phyloP scores from a whole-genome alignment of 2,329 filamentous ascomycete species.

The Raffaelea arxii region DNA sequence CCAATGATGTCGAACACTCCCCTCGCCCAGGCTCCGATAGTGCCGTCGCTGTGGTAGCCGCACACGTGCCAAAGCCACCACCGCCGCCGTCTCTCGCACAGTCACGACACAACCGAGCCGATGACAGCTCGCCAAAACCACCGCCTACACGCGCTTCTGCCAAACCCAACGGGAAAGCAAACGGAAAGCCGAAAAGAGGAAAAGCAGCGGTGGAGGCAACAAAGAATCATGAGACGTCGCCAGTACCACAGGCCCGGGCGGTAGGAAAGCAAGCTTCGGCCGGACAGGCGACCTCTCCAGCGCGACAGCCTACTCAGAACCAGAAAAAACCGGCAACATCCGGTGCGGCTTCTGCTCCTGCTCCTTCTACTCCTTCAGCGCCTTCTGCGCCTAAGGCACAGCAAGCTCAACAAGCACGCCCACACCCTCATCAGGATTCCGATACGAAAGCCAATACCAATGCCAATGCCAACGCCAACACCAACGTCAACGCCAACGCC shows the following conservation, averaged over 20 bases:
- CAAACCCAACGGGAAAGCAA: no score
- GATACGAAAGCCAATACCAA: conserved; percentile 5
- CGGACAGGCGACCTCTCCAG: no score
- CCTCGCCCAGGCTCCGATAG: not conserved
- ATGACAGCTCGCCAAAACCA: no score
- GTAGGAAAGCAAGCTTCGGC: no score
- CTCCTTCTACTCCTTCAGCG: not conserved
- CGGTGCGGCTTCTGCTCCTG: not conserved
- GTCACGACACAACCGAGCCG: conserved; percentile 12
- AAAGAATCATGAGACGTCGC: no score
- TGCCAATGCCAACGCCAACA: conserved; percentile 19
- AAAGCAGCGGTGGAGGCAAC: not conserved
- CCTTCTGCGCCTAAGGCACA: not conserved
- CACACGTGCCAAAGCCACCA: not conserved
- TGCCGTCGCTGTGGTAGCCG: not conserved
- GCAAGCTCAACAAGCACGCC: not conserved
- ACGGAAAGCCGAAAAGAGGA: not conserved
- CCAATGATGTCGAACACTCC: not conserved
- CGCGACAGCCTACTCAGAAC: no score
- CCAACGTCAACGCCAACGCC: conserved; percentile 11
- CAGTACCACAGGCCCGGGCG: no score
- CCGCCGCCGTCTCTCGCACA: conserved; percentile 12
- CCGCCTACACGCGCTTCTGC: no score
- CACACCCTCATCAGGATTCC: conserved; percentile 4
- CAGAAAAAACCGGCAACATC: no score